Evolutionary conservation across 768 basidiomycete species (phyloP).

Genomic region (Boletus reticuloceps): DNA sequence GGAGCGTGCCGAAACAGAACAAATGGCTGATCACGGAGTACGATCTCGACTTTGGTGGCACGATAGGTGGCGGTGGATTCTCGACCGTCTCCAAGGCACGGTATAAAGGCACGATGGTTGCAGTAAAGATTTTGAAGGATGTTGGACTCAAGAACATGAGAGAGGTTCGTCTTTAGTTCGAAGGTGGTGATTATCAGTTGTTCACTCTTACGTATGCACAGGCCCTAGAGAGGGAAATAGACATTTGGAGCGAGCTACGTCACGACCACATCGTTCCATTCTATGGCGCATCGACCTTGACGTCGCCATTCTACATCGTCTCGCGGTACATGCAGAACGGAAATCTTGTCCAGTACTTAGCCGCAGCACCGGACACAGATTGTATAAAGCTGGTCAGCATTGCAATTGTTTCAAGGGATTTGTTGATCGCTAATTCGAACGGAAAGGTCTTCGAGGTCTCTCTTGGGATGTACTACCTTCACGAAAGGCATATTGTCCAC

Average conservation of each 20-base stretch:
- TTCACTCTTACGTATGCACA: neutral
- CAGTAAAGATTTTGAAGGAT: conserved; percentile 4
- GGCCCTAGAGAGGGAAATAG: conserved; percentile 5
- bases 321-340: conserved; percentile 9
- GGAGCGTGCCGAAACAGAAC: neutral
- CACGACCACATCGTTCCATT: conserved; percentile 13
- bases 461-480: conserved; percentile 15
- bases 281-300: conserved; percentile 10
- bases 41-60: conserved; percentile 23
- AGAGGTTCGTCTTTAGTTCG: neutral
- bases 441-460: conserved; percentile 12
- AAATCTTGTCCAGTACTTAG: conserved; percentile 5
- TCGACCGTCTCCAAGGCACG: conserved; percentile 1
- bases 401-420: neutral
- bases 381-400: neutral
- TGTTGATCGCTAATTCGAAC: neutral
- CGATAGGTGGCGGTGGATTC: conserved; percentile 28
- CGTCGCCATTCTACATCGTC: conserved; percentile 1
- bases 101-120: conserved; percentile 1
- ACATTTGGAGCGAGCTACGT: conserved; percentile 10
- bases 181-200: no score
- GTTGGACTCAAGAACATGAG: neutral
- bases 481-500: conserved; percentile 20
- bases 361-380: neutral
- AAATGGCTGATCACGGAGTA: conserved; percentile 26